A percentile compares a stretch with the other conserved stretches of the same genome.
Evolutionary conservation across 345 rosid genomes (phyloP).

Genomic region (Gossypium stocksii): DNA sequence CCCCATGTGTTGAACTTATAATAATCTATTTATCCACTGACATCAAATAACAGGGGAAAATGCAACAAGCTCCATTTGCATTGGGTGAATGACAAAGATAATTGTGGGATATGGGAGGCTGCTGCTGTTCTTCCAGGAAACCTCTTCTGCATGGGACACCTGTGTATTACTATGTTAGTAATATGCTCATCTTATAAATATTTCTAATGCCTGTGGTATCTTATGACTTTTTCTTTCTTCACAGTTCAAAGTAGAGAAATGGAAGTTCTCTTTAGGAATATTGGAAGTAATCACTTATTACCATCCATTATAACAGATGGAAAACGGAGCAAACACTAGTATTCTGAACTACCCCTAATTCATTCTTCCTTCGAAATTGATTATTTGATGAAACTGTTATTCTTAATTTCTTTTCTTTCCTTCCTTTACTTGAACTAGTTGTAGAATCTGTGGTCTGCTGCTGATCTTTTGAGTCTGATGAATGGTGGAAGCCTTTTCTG

Average conservation of each 20-base stretch:
- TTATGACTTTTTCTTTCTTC: slow-evolving; percentile 1
- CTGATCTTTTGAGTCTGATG: slow-evolving; percentile 1
- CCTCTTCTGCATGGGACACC: slow-evolving; percentile 78
- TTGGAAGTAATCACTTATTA: neutral
- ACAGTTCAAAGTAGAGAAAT: neutral
- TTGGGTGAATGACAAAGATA: slow-evolving; percentile 25
- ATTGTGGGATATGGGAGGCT: slow-evolving; percentile 71
- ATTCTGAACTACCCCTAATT: neutral
- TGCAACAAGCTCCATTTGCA: slow-evolving; percentile 22
- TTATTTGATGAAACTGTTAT: neutral
- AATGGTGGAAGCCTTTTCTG: neutral
- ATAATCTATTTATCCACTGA: neutral
- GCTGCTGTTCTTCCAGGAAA: slow-evolving; percentile 78
- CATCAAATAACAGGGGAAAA: slow-evolving; percentile 25
- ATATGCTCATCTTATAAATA: neutral
- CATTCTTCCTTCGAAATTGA: neutral
- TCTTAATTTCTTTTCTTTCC: neutral
- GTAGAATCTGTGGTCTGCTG: neutral
- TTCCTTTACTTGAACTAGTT: slow-evolving; percentile 4
- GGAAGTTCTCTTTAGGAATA: neutral
- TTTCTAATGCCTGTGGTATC: neutral
- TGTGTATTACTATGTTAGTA: slow-evolving; percentile 74
- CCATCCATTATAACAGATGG: neutral
- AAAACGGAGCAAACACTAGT: neutral
- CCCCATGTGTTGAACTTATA: neutral